Base-by-base conservation (phyloP, 202 grass and related monocot species). In the Zizania palustris region DNA sequence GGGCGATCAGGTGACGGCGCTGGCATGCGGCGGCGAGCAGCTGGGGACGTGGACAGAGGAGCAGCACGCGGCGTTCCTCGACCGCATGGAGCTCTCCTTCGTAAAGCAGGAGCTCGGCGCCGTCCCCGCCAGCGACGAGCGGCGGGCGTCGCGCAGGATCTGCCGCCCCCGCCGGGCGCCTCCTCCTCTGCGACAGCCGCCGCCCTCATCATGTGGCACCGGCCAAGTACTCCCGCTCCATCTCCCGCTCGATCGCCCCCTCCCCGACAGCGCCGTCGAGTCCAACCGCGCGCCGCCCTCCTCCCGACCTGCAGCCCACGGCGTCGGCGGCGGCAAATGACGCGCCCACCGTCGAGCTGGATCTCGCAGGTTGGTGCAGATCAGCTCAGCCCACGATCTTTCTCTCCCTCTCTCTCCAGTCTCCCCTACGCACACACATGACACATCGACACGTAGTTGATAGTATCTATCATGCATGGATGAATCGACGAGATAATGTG, bases 231-330 rank as follows among this genome's bases (percentile, higher is more conserved):
- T 28, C 28, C 28, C 28, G 22, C 15, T 3, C 7, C 60, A 41
- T 18, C 69, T 45, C 15, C 70, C 82, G 66, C 89, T 93, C 56
- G 77, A 90, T 20, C 90, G 90, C 11, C 67, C 75, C 6, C 82
- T 93, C 51, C 90, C 87, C 0, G 90, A 93, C 84, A 90, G 90
- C 84, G 86, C 80, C 67, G 85, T 89, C 7, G 90, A 93, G 90
- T 93, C 90, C 62, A 93, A 88, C 72, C 83, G 72, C 57, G 21
- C 73, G 48, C 51, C 70, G 28, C 6, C 57, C 14, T 71, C 63
- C 22, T 71, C 61, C 69, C 67, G 79, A 44, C 56, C 18, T 5
- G 69, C 67, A 3, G 67, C 38, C 9, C 53, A 36, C 50, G 60
- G 36, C 37, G n/a, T n/a, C n/a, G 38, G 58, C 62, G 46, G 46